phyloP scores from a whole-genome alignment of 371 early-diverging fungal genomes.

The Mortierella sp. region DNA sequence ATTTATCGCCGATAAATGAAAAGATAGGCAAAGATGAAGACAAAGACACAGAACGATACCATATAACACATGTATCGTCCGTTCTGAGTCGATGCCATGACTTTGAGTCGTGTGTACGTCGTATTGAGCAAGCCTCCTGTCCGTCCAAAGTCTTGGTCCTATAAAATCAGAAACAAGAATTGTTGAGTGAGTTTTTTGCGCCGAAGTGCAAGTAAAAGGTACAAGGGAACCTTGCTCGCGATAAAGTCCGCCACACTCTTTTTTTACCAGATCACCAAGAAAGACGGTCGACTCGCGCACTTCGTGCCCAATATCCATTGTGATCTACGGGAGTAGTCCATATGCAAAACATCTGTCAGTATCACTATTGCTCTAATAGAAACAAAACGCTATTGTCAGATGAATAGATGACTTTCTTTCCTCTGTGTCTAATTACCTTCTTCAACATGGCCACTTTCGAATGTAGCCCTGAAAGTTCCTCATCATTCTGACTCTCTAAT shows the following conservation, averaged over 20 bases:
- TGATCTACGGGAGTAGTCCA: too few species aligned
- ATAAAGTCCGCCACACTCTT: neutral
- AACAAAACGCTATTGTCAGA: too few species aligned
- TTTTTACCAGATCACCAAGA: conserved; percentile 30
- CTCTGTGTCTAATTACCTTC: too few species aligned
- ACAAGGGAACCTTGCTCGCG: too few species aligned
- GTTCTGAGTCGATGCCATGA: conserved; percentile 60
- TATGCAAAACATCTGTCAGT: too few species aligned
- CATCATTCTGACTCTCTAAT: conserved; percentile 55
- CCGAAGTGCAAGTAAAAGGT: too few species aligned
- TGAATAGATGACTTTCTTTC: too few species aligned
- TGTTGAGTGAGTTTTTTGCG: too few species aligned
- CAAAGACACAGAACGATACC: conserved; percentile 59
- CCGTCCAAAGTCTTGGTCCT: conserved; percentile 62
- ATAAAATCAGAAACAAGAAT: neutral
- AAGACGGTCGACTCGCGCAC: conserved; percentile 50
- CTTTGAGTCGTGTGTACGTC: conserved; percentile 58
- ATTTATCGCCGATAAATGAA: conserved; percentile 43
- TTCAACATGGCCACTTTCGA: conserved; percentile 55
- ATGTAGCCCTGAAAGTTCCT: conserved; percentile 44
- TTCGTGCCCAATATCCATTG: conserved; percentile 47
- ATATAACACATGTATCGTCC: conserved; percentile 67
- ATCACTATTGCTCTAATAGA: too few species aligned
- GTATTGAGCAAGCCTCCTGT: conserved; percentile 58
- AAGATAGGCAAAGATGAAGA: conserved; percentile 59